These are phyloP conservation scores for Bipolaris victoriae DNA, from an alignment of 2,329 filamentous ascomycete species.

Conservation along the genomic window DNA sequence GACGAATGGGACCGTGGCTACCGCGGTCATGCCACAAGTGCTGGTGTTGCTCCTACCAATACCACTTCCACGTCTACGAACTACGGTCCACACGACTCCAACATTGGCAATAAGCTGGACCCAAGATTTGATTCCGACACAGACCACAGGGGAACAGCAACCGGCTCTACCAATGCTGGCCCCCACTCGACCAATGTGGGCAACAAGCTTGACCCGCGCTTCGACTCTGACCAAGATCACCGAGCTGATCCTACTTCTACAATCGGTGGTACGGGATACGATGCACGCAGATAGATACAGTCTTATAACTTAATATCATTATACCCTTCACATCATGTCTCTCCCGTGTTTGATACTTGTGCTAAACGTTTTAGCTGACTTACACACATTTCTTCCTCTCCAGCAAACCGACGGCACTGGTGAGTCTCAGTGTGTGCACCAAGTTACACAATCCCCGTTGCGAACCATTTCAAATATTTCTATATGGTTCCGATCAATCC, in stretches of 20 bases:
- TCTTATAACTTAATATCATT: conserved; percentile 19
- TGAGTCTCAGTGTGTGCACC: conserved; percentile 1
- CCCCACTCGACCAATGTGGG: conserved; percentile 37
- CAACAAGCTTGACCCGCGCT: conserved; percentile 46
- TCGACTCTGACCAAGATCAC: conserved; percentile 32
- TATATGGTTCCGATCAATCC: neutral
- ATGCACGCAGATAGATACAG: conserved; percentile 24
- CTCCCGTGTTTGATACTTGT: neutral
- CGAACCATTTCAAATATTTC: too few species aligned
- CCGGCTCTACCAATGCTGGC: conserved; percentile 35
- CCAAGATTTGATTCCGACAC: conserved; percentile 40
- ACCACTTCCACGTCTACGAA: conserved; percentile 37
- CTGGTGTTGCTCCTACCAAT: conserved; percentile 35
- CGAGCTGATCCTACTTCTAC: conserved; percentile 22
- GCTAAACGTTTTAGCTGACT: conserved; percentile 18
- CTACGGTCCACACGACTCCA: conserved; percentile 41
- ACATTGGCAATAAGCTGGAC: conserved; percentile 42
- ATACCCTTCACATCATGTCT: conserved; percentile 16
- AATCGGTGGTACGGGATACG: conserved; percentile 20
- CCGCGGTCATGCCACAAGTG: conserved; percentile 38
- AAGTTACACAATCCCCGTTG: neutral
- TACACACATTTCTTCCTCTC: neutral
- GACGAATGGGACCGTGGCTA: conserved; percentile 46
- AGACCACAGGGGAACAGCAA: conserved; percentile 26
- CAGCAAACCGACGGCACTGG: conserved; percentile 17